Base-by-base conservation (phyloP, 495 filamentous ascomycete genomes). In the Trichoderma erinaceum region DNA sequence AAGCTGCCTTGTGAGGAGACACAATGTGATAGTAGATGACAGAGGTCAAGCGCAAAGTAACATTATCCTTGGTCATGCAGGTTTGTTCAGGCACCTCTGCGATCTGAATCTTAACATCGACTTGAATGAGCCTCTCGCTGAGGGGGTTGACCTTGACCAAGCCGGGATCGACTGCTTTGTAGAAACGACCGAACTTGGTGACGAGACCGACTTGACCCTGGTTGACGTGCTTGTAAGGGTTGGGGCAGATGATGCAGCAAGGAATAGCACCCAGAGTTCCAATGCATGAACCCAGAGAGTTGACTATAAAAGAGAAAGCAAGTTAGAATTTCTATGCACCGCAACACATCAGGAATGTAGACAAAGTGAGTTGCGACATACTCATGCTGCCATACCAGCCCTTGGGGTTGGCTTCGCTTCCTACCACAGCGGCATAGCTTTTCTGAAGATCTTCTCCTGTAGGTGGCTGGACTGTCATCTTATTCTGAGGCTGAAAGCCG, bases 61-160 rank as follows among this genome's bases (percentile, higher is more conserved):
- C 95, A 72, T 98, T 98, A 82, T 99, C 95, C 79, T 97, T 97
- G 77, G 96, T 99, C 93, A 99, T 99, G 85, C 94, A 98, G 73
- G 93, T 86, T 80, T 99, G 95, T 76, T 92, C 86, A 8, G 95
- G 95, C 7, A 99, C 95, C 83, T 99, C 88, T 76, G 93, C 93
- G 72, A 97, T 96, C 80, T 99, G 95, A 73, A 98, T 97, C 87
- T 97, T 98, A 77, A 99, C 95, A 77, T 99, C 95, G 71, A 99
- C 91, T 70, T 94, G 90, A 71, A 89, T 90, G 29, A 99, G 84
- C 61, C 83, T 85, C 82, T 99, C 95, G 71, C 88, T 92, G 63
- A 98, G 87, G n/a, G 93, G 93, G 81, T 99, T 99, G 81, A 99
- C 87, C 83, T 96, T 97, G 75, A 97, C 93, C 38, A 99, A 87